Evolutionary conservation across 2,329 filamentous ascomycete genomes (phyloP).

Genomic region (Pseudomassariella vexata): DNA sequence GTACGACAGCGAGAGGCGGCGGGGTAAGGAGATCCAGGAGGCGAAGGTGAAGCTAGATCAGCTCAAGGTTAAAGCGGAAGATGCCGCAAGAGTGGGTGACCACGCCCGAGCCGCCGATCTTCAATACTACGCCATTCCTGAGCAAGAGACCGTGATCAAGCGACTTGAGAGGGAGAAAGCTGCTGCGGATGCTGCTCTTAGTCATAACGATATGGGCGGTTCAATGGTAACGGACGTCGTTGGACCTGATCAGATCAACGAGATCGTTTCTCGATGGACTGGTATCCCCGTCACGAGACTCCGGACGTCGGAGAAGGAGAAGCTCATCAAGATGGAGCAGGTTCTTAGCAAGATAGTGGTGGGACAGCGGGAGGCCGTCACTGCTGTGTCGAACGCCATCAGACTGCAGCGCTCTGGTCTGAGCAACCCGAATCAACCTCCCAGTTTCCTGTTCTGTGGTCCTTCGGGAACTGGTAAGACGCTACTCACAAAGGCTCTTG

Average conservation of each 20-base stretch:
- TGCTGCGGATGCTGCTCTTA: constrained; percentile 68
- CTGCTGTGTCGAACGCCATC: constrained; percentile 91
- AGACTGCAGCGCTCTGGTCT: constrained; percentile 91
- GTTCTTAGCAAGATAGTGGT: constrained; percentile 79
- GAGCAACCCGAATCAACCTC: constrained; percentile 91
- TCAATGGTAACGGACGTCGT: constrained; percentile 89
- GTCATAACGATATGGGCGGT: constrained; percentile 53
- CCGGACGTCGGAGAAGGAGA: constrained; percentile 94
- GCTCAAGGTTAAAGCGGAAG: constrained; percentile 85
- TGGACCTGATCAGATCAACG: constrained; percentile 96
- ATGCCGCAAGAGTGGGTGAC: constrained; percentile 83
- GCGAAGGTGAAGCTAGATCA: constrained; percentile 92
- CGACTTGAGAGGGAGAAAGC: constrained; percentile 76
- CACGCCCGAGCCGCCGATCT: constrained; percentile 86
- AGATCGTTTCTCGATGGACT: constrained; percentile 97
- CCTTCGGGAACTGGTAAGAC: constrained; percentile 98
- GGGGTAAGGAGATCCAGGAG: constrained; percentile 87
- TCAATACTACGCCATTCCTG: constrained; percentile 95
- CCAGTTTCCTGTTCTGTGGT: constrained; percentile 97
- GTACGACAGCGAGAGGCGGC: constrained; percentile 88
- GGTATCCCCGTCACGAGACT: constrained; percentile 93
- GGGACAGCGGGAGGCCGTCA: constrained; percentile 89
- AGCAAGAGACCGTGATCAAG: constrained; percentile 76
- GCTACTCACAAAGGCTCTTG: constrained; percentile 89
- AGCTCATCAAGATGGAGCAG: constrained; percentile 95